These are phyloP conservation scores for Gloeostereum incarnatum DNA, from an alignment of 768 basidiomycete species.

Conservation along the genomic window DNA sequence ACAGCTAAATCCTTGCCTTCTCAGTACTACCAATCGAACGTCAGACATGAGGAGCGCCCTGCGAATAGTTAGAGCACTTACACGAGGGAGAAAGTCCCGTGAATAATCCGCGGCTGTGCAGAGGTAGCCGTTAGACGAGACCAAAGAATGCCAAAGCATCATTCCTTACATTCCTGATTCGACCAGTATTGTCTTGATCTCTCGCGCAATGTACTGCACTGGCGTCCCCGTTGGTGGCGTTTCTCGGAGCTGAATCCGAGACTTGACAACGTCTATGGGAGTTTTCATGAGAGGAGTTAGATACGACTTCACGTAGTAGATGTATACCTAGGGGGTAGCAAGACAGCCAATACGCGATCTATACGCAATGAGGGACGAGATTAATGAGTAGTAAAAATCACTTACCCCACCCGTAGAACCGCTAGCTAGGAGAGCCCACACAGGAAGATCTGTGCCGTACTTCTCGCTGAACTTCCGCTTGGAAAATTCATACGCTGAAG, in stretches of 20 bases:
- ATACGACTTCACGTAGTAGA: background rate
- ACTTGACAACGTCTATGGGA: conserved; percentile 77
- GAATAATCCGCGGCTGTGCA: too few species aligned
- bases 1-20: conserved; percentile 34
- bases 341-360: conserved; percentile 90
- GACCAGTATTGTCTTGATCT: conserved; percentile 54
- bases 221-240: conserved; percentile 69
- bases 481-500: conserved; percentile 76
- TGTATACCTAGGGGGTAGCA: conserved; percentile 76
- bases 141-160: conserved; percentile 64
- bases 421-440: conserved; percentile 79
- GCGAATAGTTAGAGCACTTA: conserved; percentile 2
- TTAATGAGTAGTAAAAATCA: conserved; percentile 3
- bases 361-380: background rate
- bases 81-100: background rate
- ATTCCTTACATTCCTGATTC: conserved; percentile 73
- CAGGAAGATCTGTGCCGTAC: conserved; percentile 64
- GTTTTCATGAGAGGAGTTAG: background rate
- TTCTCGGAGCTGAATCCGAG: conserved; percentile 72
- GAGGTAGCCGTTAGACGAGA: conserved; percentile 7
- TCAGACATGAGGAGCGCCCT: background rate
- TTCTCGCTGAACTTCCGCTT: conserved; percentile 63
- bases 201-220: conserved; percentile 65
- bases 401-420: conserved; percentile 78
- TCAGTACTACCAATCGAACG: conserved; percentile 33